Percentiles rank a stretch among this genome's conserved stretches.
phyloP scores from a whole-genome alignment of 805 yeast genomes.

The Yueomyces sinensis region DNA sequence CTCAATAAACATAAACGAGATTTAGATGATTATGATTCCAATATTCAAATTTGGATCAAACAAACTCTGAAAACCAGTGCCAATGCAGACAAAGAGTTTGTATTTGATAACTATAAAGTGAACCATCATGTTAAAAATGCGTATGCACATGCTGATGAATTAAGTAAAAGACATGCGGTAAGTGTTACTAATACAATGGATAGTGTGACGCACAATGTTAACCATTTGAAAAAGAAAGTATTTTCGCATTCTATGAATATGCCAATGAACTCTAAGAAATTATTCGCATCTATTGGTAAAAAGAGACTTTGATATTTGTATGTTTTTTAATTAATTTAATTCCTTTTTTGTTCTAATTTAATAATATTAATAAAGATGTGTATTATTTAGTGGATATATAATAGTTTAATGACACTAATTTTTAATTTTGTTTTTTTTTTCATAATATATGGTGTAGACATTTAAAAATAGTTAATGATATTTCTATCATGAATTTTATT shows the following conservation, averaged over 20 bases:
- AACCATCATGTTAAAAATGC: constrained; percentile 46
- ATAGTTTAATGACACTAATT: too few relatives aligned
- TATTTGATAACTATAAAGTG: constrained; percentile 28
- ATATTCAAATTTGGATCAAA: constrained; percentile 43
- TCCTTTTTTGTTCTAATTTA: too few relatives aligned
- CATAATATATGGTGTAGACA: too few relatives aligned
- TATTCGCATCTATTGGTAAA: constrained; percentile 40
- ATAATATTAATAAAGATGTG: too few relatives aligned
- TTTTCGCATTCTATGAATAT: constrained; percentile 34
- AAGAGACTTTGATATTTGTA: constrained; percentile 20
- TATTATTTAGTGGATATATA: too few relatives aligned
- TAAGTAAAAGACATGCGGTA: constrained; percentile 26
- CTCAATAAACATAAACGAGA: constrained; percentile 24
- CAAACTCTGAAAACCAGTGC: constrained; percentile 21
- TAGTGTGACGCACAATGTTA: constrained; percentile 33
- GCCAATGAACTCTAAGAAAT: constrained; percentile 29
- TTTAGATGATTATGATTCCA: constrained; percentile 35
- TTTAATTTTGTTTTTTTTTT: too few relatives aligned
- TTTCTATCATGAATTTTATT: too few relatives aligned
- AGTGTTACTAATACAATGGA: constrained; percentile 25
- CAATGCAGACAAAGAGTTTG: constrained; percentile 19
- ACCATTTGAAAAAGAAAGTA: constrained; percentile 36
- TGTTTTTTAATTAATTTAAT: too few relatives aligned
- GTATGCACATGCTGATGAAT: constrained; percentile 45
- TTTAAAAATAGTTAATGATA: too few relatives aligned